Evolutionary conservation across 345 rosid genomes (phyloP), one percentile per base, ranked within the genome.

Genomic region (Hibiscus syriacus): DNA sequence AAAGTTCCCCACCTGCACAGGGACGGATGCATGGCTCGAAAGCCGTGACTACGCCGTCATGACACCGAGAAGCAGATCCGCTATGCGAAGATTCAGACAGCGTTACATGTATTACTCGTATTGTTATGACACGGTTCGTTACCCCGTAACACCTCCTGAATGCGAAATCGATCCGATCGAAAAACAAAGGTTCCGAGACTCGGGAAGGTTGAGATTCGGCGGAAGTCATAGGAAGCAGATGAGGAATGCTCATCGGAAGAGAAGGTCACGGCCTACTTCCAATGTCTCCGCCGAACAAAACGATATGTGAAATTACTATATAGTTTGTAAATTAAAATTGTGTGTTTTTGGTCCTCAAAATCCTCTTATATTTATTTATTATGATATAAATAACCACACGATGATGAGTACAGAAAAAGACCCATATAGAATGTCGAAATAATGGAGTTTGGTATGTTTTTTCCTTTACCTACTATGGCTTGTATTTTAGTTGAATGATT

Each of bases 21-120:
- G 0, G 77, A 80, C 10, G 64, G 34, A 2, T 0, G 69, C 73
- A 0, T 72, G 73, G 7, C 85, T 89, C 2, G 79, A 72, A 14
- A 52, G 72, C 4, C 81, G 79, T 9, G 94, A 86, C 39, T 81
- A 80, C 46, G 56, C 84, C 1, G 2, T 64, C 17, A 72, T 91
- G 45, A 81, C 88, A 0, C 72, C 80, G 0, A 0, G 39, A 52
- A 25, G 84, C 69, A 81, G 87, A 0, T 50, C 69, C 0, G 79
- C 91, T 3, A 94, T 94, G 99, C 82, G 86, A 0, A 70, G 69
- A 10, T 89, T 90, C 38, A 83, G 99, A 0, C 87, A 85, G 17
- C 85, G 79, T n/a, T 86, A 70, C 41, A 91, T 91, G 89, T 94
- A 91, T 36, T 94, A 93, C 64, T 87, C 98, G 0, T 91, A 93